phyloP scores from a whole-genome alignment of 495 filamentous ascomycete species.

The Tuber melanosporum region DNA sequence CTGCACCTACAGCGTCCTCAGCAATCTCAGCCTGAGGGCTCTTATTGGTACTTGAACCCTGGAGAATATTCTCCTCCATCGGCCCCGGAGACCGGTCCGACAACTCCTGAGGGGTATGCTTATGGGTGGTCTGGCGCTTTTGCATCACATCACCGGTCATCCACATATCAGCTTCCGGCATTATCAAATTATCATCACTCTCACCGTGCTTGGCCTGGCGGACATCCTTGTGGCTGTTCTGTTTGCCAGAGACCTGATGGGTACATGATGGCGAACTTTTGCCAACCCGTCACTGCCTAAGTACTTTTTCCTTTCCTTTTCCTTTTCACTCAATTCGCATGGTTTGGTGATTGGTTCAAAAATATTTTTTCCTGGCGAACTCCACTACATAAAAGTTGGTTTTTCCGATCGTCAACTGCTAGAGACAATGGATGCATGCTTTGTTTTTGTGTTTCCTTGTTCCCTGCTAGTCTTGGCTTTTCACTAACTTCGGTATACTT shows the following conservation, averaged over 20 bases:
- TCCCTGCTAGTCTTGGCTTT: slow-evolving; percentile 43
- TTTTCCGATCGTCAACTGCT: slow-evolving; percentile 34
- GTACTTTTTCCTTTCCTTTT: slow-evolving; percentile 6
- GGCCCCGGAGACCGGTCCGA: slow-evolving; percentile 61
- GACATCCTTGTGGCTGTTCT: slow-evolving; percentile 62
- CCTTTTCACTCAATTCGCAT: slow-evolving; percentile 12
- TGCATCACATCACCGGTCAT: slow-evolving; percentile 44
- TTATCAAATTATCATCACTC: slow-evolving; percentile 47
- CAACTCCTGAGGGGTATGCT: slow-evolving; percentile 53
- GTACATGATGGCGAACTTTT: slow-evolving; percentile 57
- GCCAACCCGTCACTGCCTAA: slow-evolving; percentile 61
- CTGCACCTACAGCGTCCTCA: not conserved
- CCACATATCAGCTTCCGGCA: slow-evolving; percentile 44
- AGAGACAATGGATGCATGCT: slow-evolving; percentile 41
- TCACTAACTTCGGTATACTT: slow-evolving; percentile 22
- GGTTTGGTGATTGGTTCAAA: slow-evolving; percentile 30
- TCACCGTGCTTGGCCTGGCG: slow-evolving; percentile 56
- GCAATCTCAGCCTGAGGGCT: not conserved
- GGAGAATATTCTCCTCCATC: slow-evolving; percentile 61
- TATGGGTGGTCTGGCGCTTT: slow-evolving; percentile 42
- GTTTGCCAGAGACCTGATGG: slow-evolving; percentile 59
- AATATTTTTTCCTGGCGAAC: slow-evolving; percentile 17
- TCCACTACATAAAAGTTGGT: slow-evolving; percentile 40
- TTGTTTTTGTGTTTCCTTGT: slow-evolving; percentile 39
- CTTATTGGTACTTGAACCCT: not conserved